Evolutionary conservation across 1,139 yeast genomes (phyloP), one percentile per base, ranked within the genome.

Genomic region (Magnusiomyces ingens): DNA sequence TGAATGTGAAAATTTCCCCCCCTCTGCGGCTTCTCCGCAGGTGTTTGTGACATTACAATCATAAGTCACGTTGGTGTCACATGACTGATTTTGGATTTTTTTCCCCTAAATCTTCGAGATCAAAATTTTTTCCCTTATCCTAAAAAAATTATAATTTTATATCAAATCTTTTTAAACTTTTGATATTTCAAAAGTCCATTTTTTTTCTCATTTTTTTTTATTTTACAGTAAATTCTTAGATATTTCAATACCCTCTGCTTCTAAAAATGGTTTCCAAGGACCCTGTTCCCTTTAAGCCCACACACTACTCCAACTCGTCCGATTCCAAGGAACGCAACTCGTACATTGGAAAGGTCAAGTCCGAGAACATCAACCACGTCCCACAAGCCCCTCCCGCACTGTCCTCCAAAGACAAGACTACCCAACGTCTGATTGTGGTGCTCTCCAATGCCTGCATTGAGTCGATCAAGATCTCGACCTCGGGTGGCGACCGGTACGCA

Each of bases 371-470:
- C 1, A 82, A 89, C 10, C 74, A 88, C 54, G 91, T 87, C 32
- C 97, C 96, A 21, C 83, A 80, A 52, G 91, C 88, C 60, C 97
- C 97, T 42, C 74, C 81, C 45, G 81, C 87, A n/a, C 77, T 89
- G 55, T 80, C 80, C 49, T 87, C 96, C 1, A 85, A 81, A 62
- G 97, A 90, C 71, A 90, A 89, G 67, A 77, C 75, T 57, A 84
- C 95, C 19, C 82, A 87, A 68, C 79, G 99, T 65, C 77, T 93
- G 64, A 83, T 93, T 57, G 98, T 93, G 19, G 99, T 93, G 22
- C 78, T 93, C 54, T 84, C 96, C 8, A 95, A 90, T 67, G 99
- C 99, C 32, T 91, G 97, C 64, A 75, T 93, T 55, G 99, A 93
- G 68, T 91, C 98, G 13, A 95, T 91, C 69, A 91, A 89, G 69